A percentile compares a stretch with the other conserved stretches of the same genome.
These are phyloP conservation scores for Neurospora hispaniola DNA, from an alignment of 495 filamentous ascomycete genomes.

Conservation along the genomic window DNA sequence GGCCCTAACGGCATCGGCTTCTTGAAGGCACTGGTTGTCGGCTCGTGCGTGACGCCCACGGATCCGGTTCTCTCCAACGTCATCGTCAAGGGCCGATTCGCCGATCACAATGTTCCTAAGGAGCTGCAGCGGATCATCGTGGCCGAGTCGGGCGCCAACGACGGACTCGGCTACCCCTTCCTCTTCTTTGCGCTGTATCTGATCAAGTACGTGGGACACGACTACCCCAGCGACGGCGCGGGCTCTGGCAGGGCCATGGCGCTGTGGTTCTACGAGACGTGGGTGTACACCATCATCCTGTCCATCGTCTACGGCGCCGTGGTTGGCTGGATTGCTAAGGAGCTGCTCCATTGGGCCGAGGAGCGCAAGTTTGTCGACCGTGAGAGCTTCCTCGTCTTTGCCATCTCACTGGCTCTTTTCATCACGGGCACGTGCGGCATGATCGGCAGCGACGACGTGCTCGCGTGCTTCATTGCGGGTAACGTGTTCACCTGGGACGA, in stretches of 20 bases:
- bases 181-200: slow-evolving; percentile 77
- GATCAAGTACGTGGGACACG: slow-evolving; percentile 60
- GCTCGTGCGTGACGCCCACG: slow-evolving; percentile 80
- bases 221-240: slow-evolving; percentile 28
- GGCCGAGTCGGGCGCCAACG: slow-evolving; percentile 85
- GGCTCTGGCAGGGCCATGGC: slow-evolving; percentile 63
- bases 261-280: slow-evolving; percentile 80
- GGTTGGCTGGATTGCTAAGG: slow-evolving; percentile 72
- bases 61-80: slow-evolving; percentile 84
- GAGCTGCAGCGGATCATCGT: slow-evolving; percentile 77
- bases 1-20: slow-evolving; percentile 38
- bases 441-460: slow-evolving; percentile 83
- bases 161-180: slow-evolving; percentile 90
- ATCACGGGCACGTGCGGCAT: slow-evolving; percentile 79
- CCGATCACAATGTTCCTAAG: slow-evolving; percentile 78
- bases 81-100: slow-evolving; percentile 90
- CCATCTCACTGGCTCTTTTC: slow-evolving; percentile 50
- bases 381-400: slow-evolving; percentile 79
- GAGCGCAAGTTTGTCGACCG: slow-evolving; percentile 74
- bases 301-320: slow-evolving; percentile 66
- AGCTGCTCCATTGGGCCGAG: slow-evolving; percentile 75
- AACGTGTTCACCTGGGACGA: slow-evolving; percentile 88
- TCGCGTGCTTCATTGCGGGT: slow-evolving; percentile 90
- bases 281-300: slow-evolving; percentile 72
- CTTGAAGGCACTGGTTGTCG: slow-evolving; percentile 68